phyloP scores from a whole-genome alignment of 306 rosid species.

The Glycyrrhiza uralensis region DNA sequence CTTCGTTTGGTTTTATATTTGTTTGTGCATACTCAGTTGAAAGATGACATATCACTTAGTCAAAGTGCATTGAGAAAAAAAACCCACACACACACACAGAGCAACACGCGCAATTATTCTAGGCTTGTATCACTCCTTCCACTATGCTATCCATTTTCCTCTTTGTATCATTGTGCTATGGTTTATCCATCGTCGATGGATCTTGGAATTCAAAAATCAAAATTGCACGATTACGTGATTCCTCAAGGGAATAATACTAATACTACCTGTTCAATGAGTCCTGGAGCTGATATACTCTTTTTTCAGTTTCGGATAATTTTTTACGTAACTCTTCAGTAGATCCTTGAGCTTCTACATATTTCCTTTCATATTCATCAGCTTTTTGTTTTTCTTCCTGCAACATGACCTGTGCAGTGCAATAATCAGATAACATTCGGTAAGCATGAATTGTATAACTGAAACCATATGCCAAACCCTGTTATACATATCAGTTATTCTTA shows the following conservation, averaged over 20 bases:
- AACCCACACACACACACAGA: not conserved
- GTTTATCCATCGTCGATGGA: not conserved
- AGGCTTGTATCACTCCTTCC: slow-evolving; percentile 4
- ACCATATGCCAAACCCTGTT: slow-evolving; percentile 17
- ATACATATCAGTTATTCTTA: not conserved
- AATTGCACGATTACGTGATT: slow-evolving; percentile 21
- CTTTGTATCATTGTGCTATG: not conserved
- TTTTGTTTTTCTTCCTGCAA: slow-evolving; percentile 64
- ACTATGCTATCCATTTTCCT: slow-evolving; percentile 8
- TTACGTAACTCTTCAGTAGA: slow-evolving; percentile 53
- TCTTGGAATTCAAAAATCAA: slow-evolving; percentile 15
- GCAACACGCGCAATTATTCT: not conserved
- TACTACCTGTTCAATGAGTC: slow-evolving; percentile 88
- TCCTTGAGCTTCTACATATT: slow-evolving; percentile 55
- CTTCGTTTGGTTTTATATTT: slow-evolving; percentile 13
- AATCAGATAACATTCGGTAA: slow-evolving; percentile 6
- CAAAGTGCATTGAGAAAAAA: not conserved
- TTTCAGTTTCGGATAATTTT: slow-evolving; percentile 69
- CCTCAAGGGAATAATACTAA: slow-evolving; percentile 35
- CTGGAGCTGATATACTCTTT: slow-evolving; percentile 75
- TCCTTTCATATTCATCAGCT: slow-evolving; percentile 68
- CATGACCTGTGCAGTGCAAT: slow-evolving; percentile 50
- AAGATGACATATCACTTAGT: not conserved
- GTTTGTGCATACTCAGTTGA: not conserved
- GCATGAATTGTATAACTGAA: slow-evolving; percentile 11